Evolutionary conservation across 129 eudicot species (phyloP), one percentile per base, ranked within the genome.

Genomic region (Lactuca sativa): DNA sequence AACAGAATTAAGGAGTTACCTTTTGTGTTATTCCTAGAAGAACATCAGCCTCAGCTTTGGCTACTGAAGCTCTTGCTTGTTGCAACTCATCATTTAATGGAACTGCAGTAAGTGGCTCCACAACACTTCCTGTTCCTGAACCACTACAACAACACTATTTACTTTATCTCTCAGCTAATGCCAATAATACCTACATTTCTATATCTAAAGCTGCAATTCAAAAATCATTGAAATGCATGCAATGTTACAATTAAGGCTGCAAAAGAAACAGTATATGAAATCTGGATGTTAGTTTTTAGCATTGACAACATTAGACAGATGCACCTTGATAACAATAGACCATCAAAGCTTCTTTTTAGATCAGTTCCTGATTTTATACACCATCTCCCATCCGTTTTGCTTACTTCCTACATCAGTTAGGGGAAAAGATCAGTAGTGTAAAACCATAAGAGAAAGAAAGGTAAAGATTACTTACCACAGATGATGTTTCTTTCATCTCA

Each of bases 51-150:
- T 93, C 98, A 2, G 96, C 97, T 81, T 87, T 88, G 16, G 89
- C 82, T 56, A 89, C 85, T 47, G 90, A 77, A 17, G 79, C 84
- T 69, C 85, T 89, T 56, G 92, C 97, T 79, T 82, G 91, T 69
- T 85, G 95, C 85, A 93, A 80, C 70, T 86, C 98, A 80, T 93
- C 98, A 83, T 93, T 93, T 66, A 93, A 25, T 31, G 96, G 95
- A 76, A 93, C 87, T 72, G 98, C 96, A 79, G 90, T 75, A 47
- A 93, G 82, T 56, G 97, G 97, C 78, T 89, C 98, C 59, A 93
- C 63, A 78, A 86, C 66, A 80, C 81, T 89, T 79, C 92, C 97
- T 16, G 83, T 74, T 74, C 90, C 90, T 73, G 90, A 71, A 83
- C 95, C 98, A 82, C 98, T 93, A 82, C 67, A 85, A 71, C 80